Percentiles rank a stretch among this genome's conserved stretches.
phyloP scores from a whole-genome alignment of 1,284 basidiomycete genomes.

The Amylostereum areolatum region DNA sequence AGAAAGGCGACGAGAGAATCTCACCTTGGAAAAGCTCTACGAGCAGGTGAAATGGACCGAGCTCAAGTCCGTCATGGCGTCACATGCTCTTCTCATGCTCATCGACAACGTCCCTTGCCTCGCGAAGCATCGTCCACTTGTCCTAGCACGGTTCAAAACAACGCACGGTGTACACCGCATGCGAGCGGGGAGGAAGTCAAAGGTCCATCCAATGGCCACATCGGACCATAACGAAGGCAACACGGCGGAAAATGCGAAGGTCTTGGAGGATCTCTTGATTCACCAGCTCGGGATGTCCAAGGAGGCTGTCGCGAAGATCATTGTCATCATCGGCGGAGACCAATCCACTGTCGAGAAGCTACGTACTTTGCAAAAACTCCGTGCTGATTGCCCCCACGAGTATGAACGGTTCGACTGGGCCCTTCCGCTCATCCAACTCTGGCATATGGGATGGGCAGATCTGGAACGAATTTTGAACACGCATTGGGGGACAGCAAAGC shows the following conservation, averaged over 20 bases:
- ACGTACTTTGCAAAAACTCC: conserved; percentile 6
- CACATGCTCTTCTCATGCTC: conserved; percentile 1
- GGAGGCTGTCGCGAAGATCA: conserved; percentile 4
- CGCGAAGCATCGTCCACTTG: not conserved
- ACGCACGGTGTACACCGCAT: conserved; percentile 7
- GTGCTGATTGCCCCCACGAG: conserved; percentile 7
- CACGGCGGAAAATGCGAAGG: conserved; percentile 3
- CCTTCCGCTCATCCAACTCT: conserved; percentile 24
- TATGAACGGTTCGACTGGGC: conserved; percentile 15
- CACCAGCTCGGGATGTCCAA: conserved; percentile 2
- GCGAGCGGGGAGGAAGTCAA: not conserved
- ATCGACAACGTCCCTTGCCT: conserved; percentile 2
- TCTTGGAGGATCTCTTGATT: conserved; percentile 3
- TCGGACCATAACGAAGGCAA: conserved; percentile 7
- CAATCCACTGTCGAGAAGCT: conserved; percentile 12
- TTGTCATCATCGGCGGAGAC: conserved; percentile 11
- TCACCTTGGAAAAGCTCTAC: too few species aligned
- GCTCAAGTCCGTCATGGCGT: conserved; percentile 1
- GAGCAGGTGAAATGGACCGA: too few species aligned
- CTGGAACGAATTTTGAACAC: conserved; percentile 22
- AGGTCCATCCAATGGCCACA: conserved; percentile 7
- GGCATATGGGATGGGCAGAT: conserved; percentile 29
- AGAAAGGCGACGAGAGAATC: too few species aligned
- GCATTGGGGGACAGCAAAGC: conserved; percentile 20
- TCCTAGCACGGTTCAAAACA: conserved; percentile 1